Conservation (phyloP, 2,329 filamentous ascomycete genomes). For the Ceratocystis diversiconidia region DNA sequence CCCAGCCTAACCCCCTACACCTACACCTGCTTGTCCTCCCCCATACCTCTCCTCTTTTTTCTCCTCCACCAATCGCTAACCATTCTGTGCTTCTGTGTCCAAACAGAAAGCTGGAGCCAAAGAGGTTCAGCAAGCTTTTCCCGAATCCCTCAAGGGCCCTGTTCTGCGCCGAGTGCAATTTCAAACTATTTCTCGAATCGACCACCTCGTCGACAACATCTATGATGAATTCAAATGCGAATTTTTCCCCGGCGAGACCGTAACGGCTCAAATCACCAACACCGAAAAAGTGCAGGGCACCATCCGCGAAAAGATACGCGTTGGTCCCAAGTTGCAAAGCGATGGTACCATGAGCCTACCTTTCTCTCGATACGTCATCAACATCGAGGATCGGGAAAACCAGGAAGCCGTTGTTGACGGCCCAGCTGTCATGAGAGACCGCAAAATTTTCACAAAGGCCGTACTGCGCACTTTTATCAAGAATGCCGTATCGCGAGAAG, state of each 20-base stretch:
- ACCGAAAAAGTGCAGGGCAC: slow-evolving; percentile 58
- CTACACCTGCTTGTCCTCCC: not conserved
- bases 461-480: slow-evolving; percentile 90
- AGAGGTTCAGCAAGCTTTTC: slow-evolving; percentile 84
- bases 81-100: slow-evolving; percentile 12
- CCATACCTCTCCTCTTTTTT: not conserved
- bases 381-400: slow-evolving; percentile 50
- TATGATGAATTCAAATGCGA: slow-evolving; percentile 74
- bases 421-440: slow-evolving; percentile 69
- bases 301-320: slow-evolving; percentile 74
- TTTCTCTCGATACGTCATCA: slow-evolving; percentile 69
- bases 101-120: slow-evolving; percentile 58
- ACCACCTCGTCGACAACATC: slow-evolving; percentile 57
- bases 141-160: slow-evolving; percentile 78
- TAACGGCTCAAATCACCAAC: slow-evolving; percentile 56
- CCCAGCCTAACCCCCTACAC: slow-evolving; percentile 18
- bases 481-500: slow-evolving; percentile 78
- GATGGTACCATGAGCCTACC: slow-evolving; percentile 59
- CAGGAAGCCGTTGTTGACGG: slow-evolving; percentile 70
- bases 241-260: slow-evolving; percentile 78
- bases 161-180: slow-evolving; percentile 86
- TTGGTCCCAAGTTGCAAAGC: slow-evolving; percentile 45
- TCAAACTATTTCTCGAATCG: slow-evolving; percentile 75
- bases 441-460: slow-evolving; percentile 86
- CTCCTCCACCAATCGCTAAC: not conserved